These are phyloP conservation scores for Serendipita vermifera DNA, from an alignment of 768 basidiomycete species.

Conservation along the genomic window DNA sequence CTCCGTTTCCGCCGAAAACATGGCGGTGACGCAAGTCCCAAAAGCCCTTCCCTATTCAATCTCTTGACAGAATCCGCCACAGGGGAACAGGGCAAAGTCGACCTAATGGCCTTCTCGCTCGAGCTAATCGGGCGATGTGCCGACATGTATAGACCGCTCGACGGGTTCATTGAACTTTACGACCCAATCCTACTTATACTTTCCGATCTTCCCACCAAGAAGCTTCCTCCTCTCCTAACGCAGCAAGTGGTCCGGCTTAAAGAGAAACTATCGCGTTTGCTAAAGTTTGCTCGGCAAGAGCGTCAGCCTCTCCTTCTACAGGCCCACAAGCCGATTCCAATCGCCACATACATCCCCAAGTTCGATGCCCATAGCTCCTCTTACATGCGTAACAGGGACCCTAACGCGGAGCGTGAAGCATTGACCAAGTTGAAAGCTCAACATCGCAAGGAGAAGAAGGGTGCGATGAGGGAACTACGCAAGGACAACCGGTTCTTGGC, in stretches of 20 bases:
- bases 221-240: slow-evolving; percentile 29
- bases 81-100: slow-evolving; percentile 55
- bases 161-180: slow-evolving; percentile 78
- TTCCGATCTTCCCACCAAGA: slow-evolving; percentile 46
- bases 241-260: slow-evolving; percentile 31
- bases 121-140: slow-evolving; percentile 55
- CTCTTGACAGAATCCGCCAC: slow-evolving; percentile 27
- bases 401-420: slow-evolving; percentile 83
- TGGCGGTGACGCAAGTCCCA: slow-evolving; percentile 28
- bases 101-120: slow-evolving; percentile 51
- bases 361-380: slow-evolving; percentile 56
- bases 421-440: slow-evolving; percentile 72
- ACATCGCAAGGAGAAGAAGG: slow-evolving; percentile 92
- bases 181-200: slow-evolving; percentile 51
- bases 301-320: slow-evolving; percentile 76
- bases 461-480: slow-evolving; percentile 88
- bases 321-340: slow-evolving; percentile 91
- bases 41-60: slow-evolving; percentile 35
- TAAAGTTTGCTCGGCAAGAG: slow-evolving; percentile 58
- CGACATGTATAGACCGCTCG: slow-evolving; percentile 61
- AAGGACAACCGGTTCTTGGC: slow-evolving; percentile 94
- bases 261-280: slow-evolving; percentile 44
- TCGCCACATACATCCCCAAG: slow-evolving; percentile 84
- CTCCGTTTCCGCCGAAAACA: slow-evolving; percentile 30
- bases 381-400: slow-evolving; percentile 70